Base-by-base conservation (phyloP, 2,329 filamentous ascomycete genomes). In the Calonectria hongkongensis region DNA sequence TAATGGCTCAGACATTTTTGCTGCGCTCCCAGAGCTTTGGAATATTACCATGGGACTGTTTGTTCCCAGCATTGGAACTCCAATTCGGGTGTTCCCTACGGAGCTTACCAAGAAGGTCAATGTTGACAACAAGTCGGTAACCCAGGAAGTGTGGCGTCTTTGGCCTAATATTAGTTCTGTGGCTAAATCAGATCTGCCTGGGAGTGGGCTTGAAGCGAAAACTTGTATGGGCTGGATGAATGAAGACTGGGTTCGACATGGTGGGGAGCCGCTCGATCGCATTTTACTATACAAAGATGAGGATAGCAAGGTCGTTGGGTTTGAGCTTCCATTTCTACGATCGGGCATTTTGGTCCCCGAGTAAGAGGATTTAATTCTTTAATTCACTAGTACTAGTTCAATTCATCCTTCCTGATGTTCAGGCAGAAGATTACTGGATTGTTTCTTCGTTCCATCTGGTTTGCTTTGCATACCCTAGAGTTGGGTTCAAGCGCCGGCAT, bases 201-300 rank as follows among this genome's bases (percentile, higher is more conserved):
- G 79, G 0, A 68, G 69, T 7, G 69, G 64, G 0, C 43, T 82
- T 15, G 70, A 76, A 13, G 68, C 70, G 1, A 70, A 78, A n/a
- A 77, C 78, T 21, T 84, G 82, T 47, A 30, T 78, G 1, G 74
- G 78, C 4, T 85, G 82, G 83, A 81, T 79, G 41, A 68, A 82
- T 5, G 79, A 78, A 0, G 82, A 84, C 41, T 85, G 81, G 82
- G 72, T 85, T 27, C 79, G 83, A 33, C 85, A 85, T 68, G 82
- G 81, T 0, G 75, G 81, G 12, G 78, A 84, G 69, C 78, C 83
- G 2, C 43, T 85, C 13, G 82, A 85, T 54, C 73, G 80, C 9
- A 71, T 84, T 9, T 50, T 84, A 2, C 78, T 85, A 54, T 78
- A 81, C 25, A 74, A 76, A 47, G 78, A 83, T 62, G 65, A 63